A percentile compares a stretch with the other conserved stretches of the same genome.
Conservation (phyloP, 371 early-diverging fungal species). For the Chytridium lagenaria region DNA sequence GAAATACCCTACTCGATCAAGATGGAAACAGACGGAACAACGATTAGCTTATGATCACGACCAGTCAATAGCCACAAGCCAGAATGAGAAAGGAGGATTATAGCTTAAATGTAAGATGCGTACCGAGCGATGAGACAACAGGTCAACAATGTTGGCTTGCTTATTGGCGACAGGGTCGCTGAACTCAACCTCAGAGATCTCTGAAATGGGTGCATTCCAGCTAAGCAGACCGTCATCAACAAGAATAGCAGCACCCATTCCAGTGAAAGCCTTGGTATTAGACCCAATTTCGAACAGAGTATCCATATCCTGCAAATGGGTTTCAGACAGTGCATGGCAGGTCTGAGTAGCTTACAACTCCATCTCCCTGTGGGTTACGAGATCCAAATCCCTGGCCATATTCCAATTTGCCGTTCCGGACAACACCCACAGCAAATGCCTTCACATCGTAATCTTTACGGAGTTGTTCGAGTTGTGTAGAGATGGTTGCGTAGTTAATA, state of each 20-base stretch:
- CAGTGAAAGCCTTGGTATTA: slow-evolving; percentile 21
- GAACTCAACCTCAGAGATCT: slow-evolving; percentile 3
- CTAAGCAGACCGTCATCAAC: slow-evolving; percentile 12
- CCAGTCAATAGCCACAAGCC: no score
- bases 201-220: slow-evolving; percentile 13
- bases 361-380: slow-evolving; percentile 20
- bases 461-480: slow-evolving; percentile 4
- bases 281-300: slow-evolving; percentile 20
- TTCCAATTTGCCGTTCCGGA: slow-evolving; percentile 21
- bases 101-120: not conserved
- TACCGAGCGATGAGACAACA: slow-evolving; percentile 23
- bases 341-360: no score
- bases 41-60: not conserved
- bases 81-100: not conserved
- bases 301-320: no score
- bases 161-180: slow-evolving; percentile 19
- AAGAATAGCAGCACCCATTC: slow-evolving; percentile 9
- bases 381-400: slow-evolving; percentile 21
- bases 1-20: slow-evolving; percentile 23
- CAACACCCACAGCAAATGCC: slow-evolving; percentile 27
- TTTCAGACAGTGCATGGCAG: no score
- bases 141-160: slow-evolving; percentile 22
- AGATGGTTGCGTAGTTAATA: not conserved
- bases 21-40: not conserved
- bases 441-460: slow-evolving; percentile 4